Conservation (phyloP, 495 filamentous ascomycete genomes). For the Glonium stellatum region DNA sequence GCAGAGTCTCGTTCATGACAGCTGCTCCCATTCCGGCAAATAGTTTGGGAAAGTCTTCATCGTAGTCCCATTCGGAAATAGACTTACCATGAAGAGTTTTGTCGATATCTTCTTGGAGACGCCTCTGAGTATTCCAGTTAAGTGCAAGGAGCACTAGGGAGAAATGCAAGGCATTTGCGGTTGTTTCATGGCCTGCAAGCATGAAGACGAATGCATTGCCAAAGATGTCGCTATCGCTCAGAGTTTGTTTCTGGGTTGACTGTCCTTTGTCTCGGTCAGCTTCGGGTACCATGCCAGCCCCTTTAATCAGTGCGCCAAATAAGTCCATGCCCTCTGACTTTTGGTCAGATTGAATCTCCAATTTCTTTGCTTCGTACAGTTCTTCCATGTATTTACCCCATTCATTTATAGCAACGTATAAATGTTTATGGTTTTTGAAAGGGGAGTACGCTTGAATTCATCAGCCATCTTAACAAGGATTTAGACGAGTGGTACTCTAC, state of each 20-base stretch:
- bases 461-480: neutral
- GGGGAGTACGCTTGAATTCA: conserved; percentile 42
- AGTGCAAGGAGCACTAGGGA: conserved; percentile 54
- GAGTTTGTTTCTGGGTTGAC: conserved; percentile 28
- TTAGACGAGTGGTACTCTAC: conserved; percentile 7
- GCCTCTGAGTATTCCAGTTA: conserved; percentile 49
- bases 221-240: conserved; percentile 55
- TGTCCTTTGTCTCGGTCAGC: conserved; percentile 19
- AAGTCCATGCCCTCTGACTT: conserved; percentile 49
- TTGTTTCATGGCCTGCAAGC: conserved; percentile 67
- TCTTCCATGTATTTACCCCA: conserved; percentile 60
- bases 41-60: conserved; percentile 48
- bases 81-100: conserved; percentile 45
- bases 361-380: conserved; percentile 49
- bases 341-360: conserved; percentile 43
- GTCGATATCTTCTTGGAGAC: conserved; percentile 57
- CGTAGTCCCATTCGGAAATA: conserved; percentile 55
- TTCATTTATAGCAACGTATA: conserved; percentile 49
- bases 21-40: conserved; percentile 58
- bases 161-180: conserved; percentile 61
- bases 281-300: conserved; percentile 33
- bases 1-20: conserved; percentile 61
- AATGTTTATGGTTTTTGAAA: conserved; percentile 41
- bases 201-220: conserved; percentile 67
- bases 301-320: conserved; percentile 33